A percentile compares a stretch with the other conserved stretches of the same genome.
Evolutionary conservation across 257 asterid genomes (phyloP).

Genomic region (Petrea volubilis): DNA sequence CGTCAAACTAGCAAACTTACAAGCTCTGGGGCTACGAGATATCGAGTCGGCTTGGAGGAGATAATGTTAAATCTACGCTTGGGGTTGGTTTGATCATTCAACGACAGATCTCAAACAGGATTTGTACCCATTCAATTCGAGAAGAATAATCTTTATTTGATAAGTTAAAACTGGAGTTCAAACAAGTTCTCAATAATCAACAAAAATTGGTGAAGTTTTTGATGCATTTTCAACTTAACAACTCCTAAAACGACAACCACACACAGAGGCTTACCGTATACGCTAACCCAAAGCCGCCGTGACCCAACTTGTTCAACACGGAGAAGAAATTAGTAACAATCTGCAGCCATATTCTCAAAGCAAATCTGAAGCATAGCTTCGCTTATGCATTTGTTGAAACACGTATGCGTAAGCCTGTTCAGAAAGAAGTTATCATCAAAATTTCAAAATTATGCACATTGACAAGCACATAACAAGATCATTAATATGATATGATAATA

Average conservation of each 20-base stretch:
- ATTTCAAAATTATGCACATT: too few relatives aligned
- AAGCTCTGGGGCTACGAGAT: background rate
- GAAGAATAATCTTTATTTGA: background rate
- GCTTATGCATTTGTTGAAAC: too few relatives aligned
- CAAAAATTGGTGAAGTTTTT: background rate
- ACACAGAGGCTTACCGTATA: constrained; percentile 49
- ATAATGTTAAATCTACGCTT: background rate
- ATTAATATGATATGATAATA: too few relatives aligned
- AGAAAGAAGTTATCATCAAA: too few relatives aligned
- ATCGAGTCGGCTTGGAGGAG: background rate
- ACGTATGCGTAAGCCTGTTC: too few relatives aligned
- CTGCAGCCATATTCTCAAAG: too few relatives aligned
- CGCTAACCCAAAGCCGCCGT: constrained; percentile 88
- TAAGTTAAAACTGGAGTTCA: background rate
- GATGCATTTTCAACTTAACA: too few relatives aligned
- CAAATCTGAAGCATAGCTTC: too few relatives aligned
- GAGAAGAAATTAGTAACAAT: constrained; percentile 85
- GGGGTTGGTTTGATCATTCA: background rate
- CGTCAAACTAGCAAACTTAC: background rate
- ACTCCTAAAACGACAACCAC: too few relatives aligned
- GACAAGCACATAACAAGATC: too few relatives aligned
- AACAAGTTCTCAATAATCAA: background rate
- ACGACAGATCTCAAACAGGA: background rate
- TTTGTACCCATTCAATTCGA: background rate
- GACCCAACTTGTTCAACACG: constrained; percentile 71